A percentile compares a stretch with the other conserved stretches of the same genome.
phyloP scores from a whole-genome alignment of 2,329 filamentous ascomycete species.

The Penicillium occitanis region DNA sequence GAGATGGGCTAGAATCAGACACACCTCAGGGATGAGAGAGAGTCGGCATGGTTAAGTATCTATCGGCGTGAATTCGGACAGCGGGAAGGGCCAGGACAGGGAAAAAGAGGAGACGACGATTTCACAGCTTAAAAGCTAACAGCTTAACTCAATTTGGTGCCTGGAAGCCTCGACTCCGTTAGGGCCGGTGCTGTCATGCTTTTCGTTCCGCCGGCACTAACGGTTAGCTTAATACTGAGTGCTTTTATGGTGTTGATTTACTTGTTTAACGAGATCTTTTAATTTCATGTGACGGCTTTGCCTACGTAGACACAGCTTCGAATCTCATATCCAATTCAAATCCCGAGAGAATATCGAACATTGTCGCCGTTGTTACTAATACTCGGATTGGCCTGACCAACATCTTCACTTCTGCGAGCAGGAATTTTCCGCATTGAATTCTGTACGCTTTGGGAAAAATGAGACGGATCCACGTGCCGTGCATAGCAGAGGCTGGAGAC shows the following conservation, averaged over 20 bases:
- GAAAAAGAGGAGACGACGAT: conserved; percentile 14
- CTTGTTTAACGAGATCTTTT: background rate
- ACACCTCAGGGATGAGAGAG: background rate
- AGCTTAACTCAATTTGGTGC: background rate
- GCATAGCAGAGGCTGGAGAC: background rate
- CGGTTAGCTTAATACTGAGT: no score
- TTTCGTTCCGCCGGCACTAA: background rate
- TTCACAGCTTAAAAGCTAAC: background rate
- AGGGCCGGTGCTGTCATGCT: background rate
- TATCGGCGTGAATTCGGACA: background rate
- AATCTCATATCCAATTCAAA: background rate
- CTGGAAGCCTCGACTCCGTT: background rate
- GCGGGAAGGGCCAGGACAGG: background rate
- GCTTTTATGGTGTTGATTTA: background rate
- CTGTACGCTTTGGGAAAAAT: background rate
- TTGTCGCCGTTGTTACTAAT: background rate
- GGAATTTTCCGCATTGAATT: conserved; percentile 3
- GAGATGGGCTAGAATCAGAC: background rate
- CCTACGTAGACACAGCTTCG: background rate
- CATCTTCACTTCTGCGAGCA: background rate
- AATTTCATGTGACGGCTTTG: background rate
- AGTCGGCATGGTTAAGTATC: background rate
- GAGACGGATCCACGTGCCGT: conserved; percentile 1
- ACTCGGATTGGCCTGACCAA: background rate
- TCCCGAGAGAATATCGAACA: background rate